Conservation (phyloP, 345 rosid genomes). For the Salix viminalis region DNA sequence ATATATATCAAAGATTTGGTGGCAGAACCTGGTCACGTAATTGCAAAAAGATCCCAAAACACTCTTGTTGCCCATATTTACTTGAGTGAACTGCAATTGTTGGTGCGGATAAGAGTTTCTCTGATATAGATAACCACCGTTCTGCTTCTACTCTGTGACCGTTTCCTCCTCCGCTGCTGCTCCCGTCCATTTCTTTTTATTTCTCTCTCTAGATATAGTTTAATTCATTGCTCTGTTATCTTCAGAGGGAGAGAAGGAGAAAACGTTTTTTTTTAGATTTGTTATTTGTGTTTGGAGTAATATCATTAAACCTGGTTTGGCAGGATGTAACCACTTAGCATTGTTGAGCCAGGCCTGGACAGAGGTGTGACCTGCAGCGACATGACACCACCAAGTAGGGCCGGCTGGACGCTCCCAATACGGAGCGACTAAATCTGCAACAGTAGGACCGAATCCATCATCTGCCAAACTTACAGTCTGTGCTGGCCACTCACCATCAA, state of each 20-base stretch:
- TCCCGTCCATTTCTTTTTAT: constrained; percentile 21
- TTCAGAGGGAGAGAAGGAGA: background rate
- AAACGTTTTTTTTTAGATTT: background rate
- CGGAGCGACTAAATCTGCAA: constrained; percentile 90
- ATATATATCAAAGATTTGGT: no score
- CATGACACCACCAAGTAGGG: constrained; percentile 94
- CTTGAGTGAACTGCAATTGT: no score
- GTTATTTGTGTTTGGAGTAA: no score
- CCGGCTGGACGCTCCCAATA: constrained; percentile 93
- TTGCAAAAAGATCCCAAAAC: no score
- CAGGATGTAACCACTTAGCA: constrained; percentile 98
- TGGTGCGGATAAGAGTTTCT: constrained; percentile 65
- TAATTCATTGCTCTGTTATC: background rate
- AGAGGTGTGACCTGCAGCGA: constrained; percentile 53
- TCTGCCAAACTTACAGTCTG: constrained; percentile 45
- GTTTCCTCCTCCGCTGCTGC: constrained; percentile 26
- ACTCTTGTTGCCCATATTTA: no score
- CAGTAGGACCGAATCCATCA: constrained; percentile 59
- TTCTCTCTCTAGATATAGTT: background rate
- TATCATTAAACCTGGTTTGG: constrained; percentile 15
- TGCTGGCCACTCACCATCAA: constrained; percentile 58
- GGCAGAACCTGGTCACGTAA: no score
- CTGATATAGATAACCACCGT: constrained; percentile 79
- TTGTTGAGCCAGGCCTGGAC: constrained; percentile 61
- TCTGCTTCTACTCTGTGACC: constrained; percentile 63